Base-by-base conservation (phyloP, 2,329 filamentous ascomycete genomes). In the Pseudogymnoascus sp. region DNA sequence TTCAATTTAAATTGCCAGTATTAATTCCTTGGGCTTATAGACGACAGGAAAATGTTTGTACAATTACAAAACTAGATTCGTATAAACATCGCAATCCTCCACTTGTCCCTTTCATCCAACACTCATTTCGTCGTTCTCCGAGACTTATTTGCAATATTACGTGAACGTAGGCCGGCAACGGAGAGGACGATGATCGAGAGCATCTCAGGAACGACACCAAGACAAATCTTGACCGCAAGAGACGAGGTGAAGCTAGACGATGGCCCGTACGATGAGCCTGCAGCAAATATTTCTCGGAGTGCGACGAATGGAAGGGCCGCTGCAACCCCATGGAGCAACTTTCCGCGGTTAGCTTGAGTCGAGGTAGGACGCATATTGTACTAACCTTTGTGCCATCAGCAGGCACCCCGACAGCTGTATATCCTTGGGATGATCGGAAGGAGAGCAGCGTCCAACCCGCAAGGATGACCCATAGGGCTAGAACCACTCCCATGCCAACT, bases 271-370 rank as follows among this genome's bases (percentile, higher is more conserved):
- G 45, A 55, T 33, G 45, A 30, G 25, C 45, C 45, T 11, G 45
- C 45, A 55, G 45, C 45, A 33, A 30, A 55, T 55, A 55, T 55
- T 55, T 55, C 45, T 55, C 45, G 45, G 16, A 55, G 25, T 19
- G 45, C 45, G n/a, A 55, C 33, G n/a, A 55, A 11, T 16, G 45
- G 45, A 19, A 55, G 45, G 25, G 45, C 45, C 9, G 45, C 25
- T 5, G 45, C 45, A 55, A 55, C 45, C 8, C 45, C 45, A 16
- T 55, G n/a, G 45, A 55, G 45, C 25, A 55, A 55, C 45, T 55
- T 12, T 16, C 25, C 4, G 2, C 7, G 12, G 45, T 55, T 30
- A 55, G 25, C 9, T 33, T 11, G 1, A 12, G 30, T 55, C 25
- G 9, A 7, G 14, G 9, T 30, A n/a, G 23, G 14, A 14, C 23